Base-by-base conservation (phyloP, 495 filamentous ascomycete genomes). In the Penicillium manginii region DNA sequence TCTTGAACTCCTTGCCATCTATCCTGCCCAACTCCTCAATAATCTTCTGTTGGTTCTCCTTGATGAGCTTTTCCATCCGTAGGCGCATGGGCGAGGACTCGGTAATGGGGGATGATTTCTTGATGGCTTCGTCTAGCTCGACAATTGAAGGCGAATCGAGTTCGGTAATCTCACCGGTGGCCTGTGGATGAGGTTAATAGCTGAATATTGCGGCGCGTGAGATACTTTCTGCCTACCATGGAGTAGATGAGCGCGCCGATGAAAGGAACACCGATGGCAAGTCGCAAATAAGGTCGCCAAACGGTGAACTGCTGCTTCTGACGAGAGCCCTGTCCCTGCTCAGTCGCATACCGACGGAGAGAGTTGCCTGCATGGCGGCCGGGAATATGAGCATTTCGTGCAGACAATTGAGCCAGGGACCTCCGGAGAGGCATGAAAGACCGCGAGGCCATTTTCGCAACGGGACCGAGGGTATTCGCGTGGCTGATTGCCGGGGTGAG, bases 11-110 rank as follows among this genome's bases (percentile, higher is more conserved):
- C 54, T 83, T 84, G 40, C 91, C 91, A 70, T 99, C 94, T 31
- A 97, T 78, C 57, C 84, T 80, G 69, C 93, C 87, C 4, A 98
- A 83, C 29, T 87, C 90, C 35, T 80, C 73, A 2, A 97, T 88
- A 54, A 98, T 98, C 52, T 89, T 85, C 58, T 87, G 83, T 69
- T 99, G 94, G 62, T 97, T 89, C 54, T 90, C 83, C 71, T 94
- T 94, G 71, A 98, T 92, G 71, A 98, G 89, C 57, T 88, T 83
- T 74, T 98, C 96, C 94, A 98, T 98, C 39, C 93, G 91, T 42
- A 97, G 81, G 46, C 96, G 93, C 96, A 99, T 99, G 0, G 96
- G 92, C 9, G 92, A 96, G 61, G 81, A 76, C 39, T 87, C 82
- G 54, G 58, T 75, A 63, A 81, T 74, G 40, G 61, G 57, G 31